Evolutionary conservation across 2,329 filamentous ascomycete genomes (phyloP), one percentile per base, ranked within the genome.

Genomic region (Colletotrichum kahawae): DNA sequence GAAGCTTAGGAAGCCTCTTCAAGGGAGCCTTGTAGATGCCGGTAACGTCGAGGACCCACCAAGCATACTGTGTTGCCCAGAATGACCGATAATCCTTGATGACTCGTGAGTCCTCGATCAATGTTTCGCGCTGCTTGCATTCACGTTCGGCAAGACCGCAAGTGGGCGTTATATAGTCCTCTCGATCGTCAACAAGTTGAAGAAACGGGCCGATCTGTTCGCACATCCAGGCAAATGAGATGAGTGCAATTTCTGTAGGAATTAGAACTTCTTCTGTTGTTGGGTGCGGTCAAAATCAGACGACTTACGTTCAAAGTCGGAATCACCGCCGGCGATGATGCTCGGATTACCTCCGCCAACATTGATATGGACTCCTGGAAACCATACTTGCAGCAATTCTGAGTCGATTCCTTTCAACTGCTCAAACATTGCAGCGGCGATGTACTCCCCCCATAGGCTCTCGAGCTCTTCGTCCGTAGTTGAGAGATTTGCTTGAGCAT

Each of bases 161-260:
- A 1, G 31, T 67, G 3, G 24, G 24, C 24, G 24, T 24, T 24
- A 24, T 4, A 24, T 24, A 24, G 24, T 24, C 24, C 24, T 24
- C 24, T 24, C 24, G 24, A 4, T 24, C 24, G 8, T 74, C 31
- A 67, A 71, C 62, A 14, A 74, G 62, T 8, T 43, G 31, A 3
- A 71, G 9, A 7, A 38, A 48, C 1, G 4, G 16, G 9, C 21
- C 34, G 34, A 70, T 59, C 18, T 70, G 60, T 7, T 66, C 76
- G 33, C 68, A 77, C 75, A 77, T 77, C 76, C 75, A 77, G 3
- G 76, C 51, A 34, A 77, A 77, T 4, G 75, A 75, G 24, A 77
- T 75, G 24, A 75, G 66, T 7, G 75, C 67, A 27, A 77, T 57
- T 57, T 77, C 75, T 24, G 24, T 24, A 4, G 4, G 1, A 24